Evolutionary conservation across 495 filamentous ascomycete genomes (phyloP), one percentile per base, ranked within the genome.

Genomic region (Talaromyces nanjingensis): DNA sequence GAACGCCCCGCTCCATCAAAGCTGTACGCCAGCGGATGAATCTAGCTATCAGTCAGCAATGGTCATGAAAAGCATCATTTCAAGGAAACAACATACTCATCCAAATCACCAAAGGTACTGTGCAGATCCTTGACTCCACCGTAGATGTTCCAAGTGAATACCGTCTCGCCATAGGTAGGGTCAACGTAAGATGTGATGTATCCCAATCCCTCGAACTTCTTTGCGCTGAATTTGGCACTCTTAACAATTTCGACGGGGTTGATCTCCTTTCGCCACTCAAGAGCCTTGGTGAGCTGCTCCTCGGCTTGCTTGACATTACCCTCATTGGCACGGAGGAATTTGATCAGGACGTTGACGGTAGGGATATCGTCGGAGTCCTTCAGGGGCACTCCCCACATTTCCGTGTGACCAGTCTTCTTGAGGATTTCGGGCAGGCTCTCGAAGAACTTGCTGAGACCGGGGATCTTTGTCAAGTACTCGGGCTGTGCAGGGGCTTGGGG

Each of bases 271-370:
- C 92, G 85, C 91, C 91, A 97, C 57, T 88, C 80, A 12, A 96
- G 77, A 1, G 92, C 91, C 69, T 88, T 87, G 65, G 76, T 81
- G 25, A 97, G 83, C 76, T 96, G 92, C 33, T 85, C 81, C 66
- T 84, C 84, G 2, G 92, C 91, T 65, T 86, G 84, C 60, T 76
- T 77, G 3, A 92, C 69, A 66, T 93, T 86, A 52, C 90, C 88
- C 56, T 86, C 83, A 70, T 96, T 96, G 67, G 92, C 92, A 63
- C 92, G 89, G 33, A 97, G 84, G 75, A 92, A 96, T 77, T 96
- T 97, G 70, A 96, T 91, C 59, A 96, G 74, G 54, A 97, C 83
- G 64, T 96, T 86, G 68, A 86, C 85, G n/a, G 87, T 93, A 53
- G 85, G 87, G 52, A 92, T 77, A 68, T 90, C 83, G 5, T 69